Conservation (phyloP, 345 rosid genomes). For the Angophora floribunda region DNA sequence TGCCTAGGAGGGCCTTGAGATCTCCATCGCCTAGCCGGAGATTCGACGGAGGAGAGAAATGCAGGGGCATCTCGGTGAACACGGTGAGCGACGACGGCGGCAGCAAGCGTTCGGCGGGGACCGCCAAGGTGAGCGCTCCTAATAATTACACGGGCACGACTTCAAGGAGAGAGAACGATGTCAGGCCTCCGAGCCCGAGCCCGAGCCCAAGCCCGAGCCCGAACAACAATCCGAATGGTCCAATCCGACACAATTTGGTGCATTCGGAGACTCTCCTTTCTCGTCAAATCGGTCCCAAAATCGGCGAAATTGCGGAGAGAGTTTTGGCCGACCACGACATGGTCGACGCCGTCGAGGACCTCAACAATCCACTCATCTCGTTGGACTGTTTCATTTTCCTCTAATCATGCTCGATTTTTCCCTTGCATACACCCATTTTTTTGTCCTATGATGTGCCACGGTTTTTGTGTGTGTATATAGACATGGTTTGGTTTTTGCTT, state of each 20-base stretch:
- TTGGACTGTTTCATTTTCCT: slow-evolving; percentile 92
- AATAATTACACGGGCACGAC: background rate
- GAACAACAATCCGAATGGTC: background rate
- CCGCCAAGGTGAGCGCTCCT: background rate
- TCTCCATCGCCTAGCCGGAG: slow-evolving; percentile 20
- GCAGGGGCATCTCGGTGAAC: slow-evolving; percentile 6
- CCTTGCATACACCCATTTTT: background rate
- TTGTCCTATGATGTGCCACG: background rate
- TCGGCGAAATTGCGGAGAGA: slow-evolving; percentile 32
- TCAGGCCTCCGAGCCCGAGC: slow-evolving; percentile 24
- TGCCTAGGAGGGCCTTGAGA: background rate
- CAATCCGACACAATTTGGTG: background rate
- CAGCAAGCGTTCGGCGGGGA: slow-evolving; percentile 18
- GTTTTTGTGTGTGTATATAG: background rate
- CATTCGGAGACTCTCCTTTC: background rate
- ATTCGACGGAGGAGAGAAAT: slow-evolving; percentile 25
- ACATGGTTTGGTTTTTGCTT: background rate
- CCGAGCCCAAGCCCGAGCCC: slow-evolving; percentile 24
- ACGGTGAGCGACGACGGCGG: slow-evolving; percentile 6
- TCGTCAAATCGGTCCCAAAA: slow-evolving; percentile 47
- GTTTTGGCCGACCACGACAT: slow-evolving; percentile 18
- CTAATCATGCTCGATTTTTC: background rate
- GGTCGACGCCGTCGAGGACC: slow-evolving; percentile 34
- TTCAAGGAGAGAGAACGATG: slow-evolving; percentile 15
- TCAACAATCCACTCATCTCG: slow-evolving; percentile 70